Base-by-base conservation (phyloP, 208 protist species). In the Ichthyophonus hoferi region DNA sequence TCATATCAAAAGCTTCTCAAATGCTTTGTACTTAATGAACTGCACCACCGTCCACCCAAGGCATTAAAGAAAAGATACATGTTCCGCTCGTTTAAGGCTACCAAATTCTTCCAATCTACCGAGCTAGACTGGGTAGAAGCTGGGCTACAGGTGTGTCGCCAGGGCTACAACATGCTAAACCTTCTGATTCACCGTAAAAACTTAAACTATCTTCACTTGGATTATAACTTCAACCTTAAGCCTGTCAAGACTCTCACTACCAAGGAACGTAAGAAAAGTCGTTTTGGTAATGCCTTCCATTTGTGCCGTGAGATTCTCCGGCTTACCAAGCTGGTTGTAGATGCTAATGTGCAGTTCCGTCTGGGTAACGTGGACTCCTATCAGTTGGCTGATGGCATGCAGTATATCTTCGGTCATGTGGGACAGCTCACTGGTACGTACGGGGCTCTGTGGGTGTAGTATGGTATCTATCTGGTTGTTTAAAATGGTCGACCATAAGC, bases 141-240 rank as follows among this genome's bases (percentile, higher is more conserved):
- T 14, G 99, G 97, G 87, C 92, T 99, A 84, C 99, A 99, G 96
- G 93, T 99, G 39, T 98, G 98, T 93, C 91, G 98, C 24, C 99
- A 99, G 95, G 99, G 99, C 79, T 99, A 99, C 94, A 99, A 99
- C 94, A 99, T 99, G 98, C 96, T 99, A 24, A 99, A 99, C 79
- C 97, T 99, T 85, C 95, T 99, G 33, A 99, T 99, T 93, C 99
- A 99, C 92, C 95, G 99, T 90, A 99, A 99, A 95, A 98, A 98
- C 90, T 92, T 99, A 40, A 99, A 98, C 87, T 99, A 99, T 93
- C 95, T 99, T 33, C 99, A 99, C 93, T 96, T 99, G 58, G 99
- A 99, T 94, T 99, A 99, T 96, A 99, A 99, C 95, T 99, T 99
- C 95, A 99, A 99, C 93, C 95, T 99, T 40, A 99, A 99, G 93